Evolutionary conservation across 257 asterid species (phyloP).

Genomic region (Linaria vulgaris): DNA sequence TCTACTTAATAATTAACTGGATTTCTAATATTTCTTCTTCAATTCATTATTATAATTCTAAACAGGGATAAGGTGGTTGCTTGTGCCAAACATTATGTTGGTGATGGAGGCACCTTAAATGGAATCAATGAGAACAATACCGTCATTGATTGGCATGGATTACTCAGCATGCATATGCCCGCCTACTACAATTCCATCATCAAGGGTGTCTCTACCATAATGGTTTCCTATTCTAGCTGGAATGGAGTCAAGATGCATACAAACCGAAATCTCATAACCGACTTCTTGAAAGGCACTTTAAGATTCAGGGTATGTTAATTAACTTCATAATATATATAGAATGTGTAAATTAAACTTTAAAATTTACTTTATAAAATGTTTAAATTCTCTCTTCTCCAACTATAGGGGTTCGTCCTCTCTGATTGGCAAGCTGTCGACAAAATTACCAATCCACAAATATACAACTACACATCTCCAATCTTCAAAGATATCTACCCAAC

Average conservation of each 20-base stretch:
- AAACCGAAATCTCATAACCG: slow-evolving; percentile 8
- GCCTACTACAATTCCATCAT: slow-evolving; percentile 12
- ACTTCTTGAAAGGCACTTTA: slow-evolving; percentile 14
- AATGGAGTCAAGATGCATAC: slow-evolving; percentile 22
- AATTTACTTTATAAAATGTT: background rate
- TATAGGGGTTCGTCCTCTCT: slow-evolving; percentile 21
- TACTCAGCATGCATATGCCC: slow-evolving; percentile 24
- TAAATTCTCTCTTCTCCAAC: background rate
- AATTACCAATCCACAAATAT: background rate
- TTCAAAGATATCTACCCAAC: slow-evolving; percentile 13
- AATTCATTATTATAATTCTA: background rate
- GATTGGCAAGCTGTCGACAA: slow-evolving; percentile 25
- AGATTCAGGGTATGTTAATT: slow-evolving; percentile 16
- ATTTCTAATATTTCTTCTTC: no score
- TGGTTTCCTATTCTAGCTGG: slow-evolving; percentile 24
- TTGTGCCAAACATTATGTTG: slow-evolving; percentile 22
- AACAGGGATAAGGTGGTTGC: slow-evolving; percentile 21
- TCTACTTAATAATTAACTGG: no score
- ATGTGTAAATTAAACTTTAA: no score
- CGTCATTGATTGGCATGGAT: slow-evolving; percentile 17
- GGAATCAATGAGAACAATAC: slow-evolving; percentile 23
- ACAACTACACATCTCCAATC: slow-evolving; percentile 1
- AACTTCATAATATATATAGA: background rate
- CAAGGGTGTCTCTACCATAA: slow-evolving; percentile 19
- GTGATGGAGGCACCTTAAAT: slow-evolving; percentile 20